These are phyloP conservation scores for Backusella sp. DNA, from an alignment of 192 early-diverging fungal species.

Conservation along the genomic window DNA sequence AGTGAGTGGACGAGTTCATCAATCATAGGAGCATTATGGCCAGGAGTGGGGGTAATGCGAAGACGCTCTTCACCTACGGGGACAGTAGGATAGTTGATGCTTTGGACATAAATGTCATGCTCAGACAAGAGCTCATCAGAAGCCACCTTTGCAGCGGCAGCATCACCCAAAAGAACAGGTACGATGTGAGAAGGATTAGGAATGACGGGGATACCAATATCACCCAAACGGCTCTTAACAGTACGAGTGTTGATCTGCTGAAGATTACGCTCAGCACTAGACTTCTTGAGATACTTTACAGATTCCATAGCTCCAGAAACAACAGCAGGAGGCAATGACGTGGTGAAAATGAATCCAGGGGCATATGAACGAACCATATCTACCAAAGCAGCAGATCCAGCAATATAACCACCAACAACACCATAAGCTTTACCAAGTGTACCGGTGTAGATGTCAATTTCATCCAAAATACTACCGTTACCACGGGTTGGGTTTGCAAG, in stretches of 20 bases:
- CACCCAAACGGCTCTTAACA: conserved; percentile 79
- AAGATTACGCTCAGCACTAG: conserved; percentile 79
- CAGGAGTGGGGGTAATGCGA: conserved; percentile 97
- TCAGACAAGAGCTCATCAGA: conserved; percentile 90
- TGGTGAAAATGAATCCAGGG: conserved; percentile 99
- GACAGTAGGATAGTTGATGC: conserved; percentile 99
- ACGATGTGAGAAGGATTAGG: conserved; percentile 99
- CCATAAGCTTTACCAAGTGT: conserved; percentile 98
- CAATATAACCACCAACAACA: conserved; percentile 97
- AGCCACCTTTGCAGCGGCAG: conserved; percentile 88
- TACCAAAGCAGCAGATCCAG: conserved; percentile 81
- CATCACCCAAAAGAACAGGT: conserved; percentile 96
- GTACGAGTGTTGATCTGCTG: conserved; percentile 93
- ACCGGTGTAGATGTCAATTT: conserved; percentile 94
- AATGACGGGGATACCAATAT: conserved; percentile 90
- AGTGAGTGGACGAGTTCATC: conserved; percentile 81
- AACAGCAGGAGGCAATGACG: conserved; percentile 92
- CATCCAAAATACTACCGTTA: conserved; percentile 68
- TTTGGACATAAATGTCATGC: conserved; percentile 96
- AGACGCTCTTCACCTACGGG: conserved; percentile 93
- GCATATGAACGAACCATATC: conserved; percentile 97
- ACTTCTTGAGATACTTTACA: conserved; percentile 87
- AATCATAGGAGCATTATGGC: conserved; percentile 82
- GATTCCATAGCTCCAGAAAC: conserved; percentile 90
- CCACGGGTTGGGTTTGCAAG: conserved; percentile 42